Percentiles rank a stretch among this genome's conserved stretches.
These are phyloP conservation scores for Clonostachys rosea DNA, from an alignment of 2,329 filamentous ascomycete species.

Conservation along the genomic window DNA sequence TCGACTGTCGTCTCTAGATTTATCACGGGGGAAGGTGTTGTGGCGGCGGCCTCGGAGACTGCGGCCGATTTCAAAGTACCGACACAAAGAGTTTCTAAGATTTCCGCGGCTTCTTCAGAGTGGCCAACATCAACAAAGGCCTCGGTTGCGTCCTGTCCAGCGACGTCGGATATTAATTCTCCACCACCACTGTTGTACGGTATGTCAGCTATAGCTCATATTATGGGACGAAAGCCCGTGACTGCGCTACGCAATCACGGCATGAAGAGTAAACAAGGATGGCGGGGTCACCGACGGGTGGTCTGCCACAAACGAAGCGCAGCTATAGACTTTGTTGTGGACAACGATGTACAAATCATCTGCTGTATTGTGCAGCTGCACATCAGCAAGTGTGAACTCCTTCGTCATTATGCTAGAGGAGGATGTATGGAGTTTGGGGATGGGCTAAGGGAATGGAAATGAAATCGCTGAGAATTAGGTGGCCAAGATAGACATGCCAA, in stretches of 20 bases:
- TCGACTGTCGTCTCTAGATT: too few relatives aligned
- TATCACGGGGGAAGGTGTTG: too few relatives aligned
- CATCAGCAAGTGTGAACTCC: constrained; percentile 66
- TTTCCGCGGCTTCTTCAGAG: not conserved
- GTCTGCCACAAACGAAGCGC: constrained; percentile 80
- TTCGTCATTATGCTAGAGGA: not conserved
- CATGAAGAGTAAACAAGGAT: not conserved
- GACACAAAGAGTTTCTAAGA: not conserved
- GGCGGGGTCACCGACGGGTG: constrained; percentile 59
- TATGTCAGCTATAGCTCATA: not conserved
- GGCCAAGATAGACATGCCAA: too few relatives aligned
- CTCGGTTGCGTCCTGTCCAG: not conserved
- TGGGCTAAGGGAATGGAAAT: too few relatives aligned
- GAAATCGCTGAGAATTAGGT: too few relatives aligned
- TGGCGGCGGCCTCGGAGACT: too few relatives aligned
- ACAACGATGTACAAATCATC: constrained; percentile 83
- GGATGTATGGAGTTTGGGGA: too few relatives aligned
- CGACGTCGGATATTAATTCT: not conserved
- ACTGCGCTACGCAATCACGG: not conserved
- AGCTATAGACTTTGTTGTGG: constrained; percentile 88
- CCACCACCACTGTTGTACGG: not conserved
- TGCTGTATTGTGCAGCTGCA: constrained; percentile 75
- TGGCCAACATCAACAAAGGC: not conserved
- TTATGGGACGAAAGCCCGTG: too few relatives aligned
- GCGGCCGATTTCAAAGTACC: not conserved